phyloP scores from a whole-genome alignment of 371 early-diverging fungal genomes.

The Mortierella sp. region DNA sequence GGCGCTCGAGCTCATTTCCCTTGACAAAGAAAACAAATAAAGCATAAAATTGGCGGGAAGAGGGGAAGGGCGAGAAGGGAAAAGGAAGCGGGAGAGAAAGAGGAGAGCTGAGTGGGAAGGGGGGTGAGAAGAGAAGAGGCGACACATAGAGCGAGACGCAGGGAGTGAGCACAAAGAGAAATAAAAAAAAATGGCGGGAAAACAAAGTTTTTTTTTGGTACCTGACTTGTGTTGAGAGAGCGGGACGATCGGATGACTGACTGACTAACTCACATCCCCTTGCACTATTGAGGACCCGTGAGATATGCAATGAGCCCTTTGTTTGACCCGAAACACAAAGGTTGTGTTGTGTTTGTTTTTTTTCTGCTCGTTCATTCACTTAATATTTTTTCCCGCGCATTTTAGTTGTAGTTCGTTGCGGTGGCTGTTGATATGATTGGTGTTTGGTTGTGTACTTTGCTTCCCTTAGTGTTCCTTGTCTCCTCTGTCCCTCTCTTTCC shows the following conservation, averaged over 20 bases:
- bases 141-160: too few species aligned
- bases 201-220: not conserved
- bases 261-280: too few species aligned
- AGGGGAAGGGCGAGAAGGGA: not conserved
- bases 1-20: not conserved
- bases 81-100: not conserved
- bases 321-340: not conserved
- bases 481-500: too few species aligned
- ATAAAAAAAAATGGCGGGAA: constrained; percentile 1
- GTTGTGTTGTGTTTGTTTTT: not conserved
- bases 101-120: not conserved
- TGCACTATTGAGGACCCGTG: too few species aligned
- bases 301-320: not conserved
- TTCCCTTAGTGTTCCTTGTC: not conserved
- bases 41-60: constrained; percentile 3
- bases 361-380: not conserved
- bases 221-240: too few species aligned
- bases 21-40: not conserved
- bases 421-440: not conserved
- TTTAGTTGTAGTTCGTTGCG: not conserved
- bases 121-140: not conserved
- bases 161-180: not conserved
- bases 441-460: too few species aligned
- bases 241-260: not conserved
- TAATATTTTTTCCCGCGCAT: not conserved